A percentile compares a stretch with the other conserved stretches of the same genome.
phyloP scores from a whole-genome alignment of 306 rosid species.

The Lupinus albus region DNA sequence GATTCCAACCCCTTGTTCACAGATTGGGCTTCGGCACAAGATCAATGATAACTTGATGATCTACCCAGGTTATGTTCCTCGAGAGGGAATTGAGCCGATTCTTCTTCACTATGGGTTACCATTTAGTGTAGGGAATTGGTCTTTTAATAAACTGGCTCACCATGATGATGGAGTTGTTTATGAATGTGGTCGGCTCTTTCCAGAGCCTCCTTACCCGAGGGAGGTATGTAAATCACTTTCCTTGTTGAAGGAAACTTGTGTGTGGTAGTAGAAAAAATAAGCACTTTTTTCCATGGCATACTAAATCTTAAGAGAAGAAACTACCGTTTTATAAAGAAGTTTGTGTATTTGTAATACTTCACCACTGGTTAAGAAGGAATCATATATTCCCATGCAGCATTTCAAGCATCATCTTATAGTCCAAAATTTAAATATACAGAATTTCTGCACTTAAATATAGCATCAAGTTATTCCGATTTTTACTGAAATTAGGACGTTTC shows the following conservation, averaged over 20 bases:
- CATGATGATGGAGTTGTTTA: slow-evolving; percentile 84
- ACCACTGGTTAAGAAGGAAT: slow-evolving; percentile 8
- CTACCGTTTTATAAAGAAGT: slow-evolving; percentile 9
- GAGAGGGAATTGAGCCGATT: slow-evolving; percentile 77
- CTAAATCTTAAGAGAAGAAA: slow-evolving; percentile 9
- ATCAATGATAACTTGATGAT: slow-evolving; percentile 95
- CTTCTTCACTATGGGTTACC: slow-evolving; percentile 96
- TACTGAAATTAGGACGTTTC: slow-evolving; percentile 33
- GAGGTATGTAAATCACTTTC: slow-evolving; percentile 61
- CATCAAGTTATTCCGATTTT: slow-evolving; percentile 26
- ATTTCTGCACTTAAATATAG: slow-evolving; percentile 23
- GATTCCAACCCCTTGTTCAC: slow-evolving; percentile 40
- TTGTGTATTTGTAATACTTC: slow-evolving; percentile 14
- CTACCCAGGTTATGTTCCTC: slow-evolving; percentile 90
- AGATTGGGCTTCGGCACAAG: slow-evolving; percentile 95
- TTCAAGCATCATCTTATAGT: slow-evolving; percentile 27
- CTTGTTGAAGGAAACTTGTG: slow-evolving; percentile 10
- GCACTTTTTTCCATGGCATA: not conserved
- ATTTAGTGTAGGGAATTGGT: slow-evolving; percentile 89
- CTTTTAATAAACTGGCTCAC: slow-evolving; percentile 78
- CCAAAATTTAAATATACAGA: not conserved
- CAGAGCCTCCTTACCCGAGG: slow-evolving; percentile 95
- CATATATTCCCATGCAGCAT: slow-evolving; percentile 6
- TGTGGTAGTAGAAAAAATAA: slow-evolving; percentile 16
- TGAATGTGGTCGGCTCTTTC: slow-evolving; percentile 76